Percentiles rank a stretch among this genome's conserved stretches.
phyloP scores from a whole-genome alignment of 1,284 basidiomycete species.

The Takashimella koratensis region DNA sequence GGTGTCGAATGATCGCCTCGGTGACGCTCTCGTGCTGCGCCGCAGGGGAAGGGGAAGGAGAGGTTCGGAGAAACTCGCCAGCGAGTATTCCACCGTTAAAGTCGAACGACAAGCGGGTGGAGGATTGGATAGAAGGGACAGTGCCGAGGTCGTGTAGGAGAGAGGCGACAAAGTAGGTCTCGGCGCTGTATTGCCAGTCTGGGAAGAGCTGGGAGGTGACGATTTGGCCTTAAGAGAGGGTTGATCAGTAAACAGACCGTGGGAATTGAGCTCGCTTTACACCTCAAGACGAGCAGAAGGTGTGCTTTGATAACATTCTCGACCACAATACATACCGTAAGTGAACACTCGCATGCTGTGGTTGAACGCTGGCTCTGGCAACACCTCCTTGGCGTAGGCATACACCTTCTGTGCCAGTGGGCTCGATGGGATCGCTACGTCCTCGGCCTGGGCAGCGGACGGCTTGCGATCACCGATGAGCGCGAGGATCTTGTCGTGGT shows the following conservation, averaged over 20 bases:
- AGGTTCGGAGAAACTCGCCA: constrained; percentile 21
- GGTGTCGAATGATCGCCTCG: constrained; percentile 60
- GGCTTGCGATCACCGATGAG: background rate
- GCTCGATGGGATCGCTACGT: constrained; percentile 9
- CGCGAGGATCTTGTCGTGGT: background rate
- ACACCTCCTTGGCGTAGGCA: constrained; percentile 30
- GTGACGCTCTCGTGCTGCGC: constrained; percentile 59
- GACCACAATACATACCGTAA: constrained; percentile 12
- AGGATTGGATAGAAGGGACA: constrained; percentile 54
- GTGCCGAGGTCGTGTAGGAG: constrained; percentile 60
- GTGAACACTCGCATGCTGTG: constrained; percentile 56
- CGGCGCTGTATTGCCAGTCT: constrained; percentile 46
- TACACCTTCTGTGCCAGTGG: constrained; percentile 11
- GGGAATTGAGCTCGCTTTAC: too few species aligned
- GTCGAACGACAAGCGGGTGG: constrained; percentile 60
- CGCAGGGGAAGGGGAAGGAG: constrained; percentile 5
- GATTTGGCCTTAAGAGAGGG: constrained; percentile 2
- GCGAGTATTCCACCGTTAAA: constrained; percentile 43
- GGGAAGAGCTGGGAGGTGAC: constrained; percentile 17
- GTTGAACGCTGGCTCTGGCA: constrained; percentile 55
- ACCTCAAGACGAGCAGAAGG: background rate
- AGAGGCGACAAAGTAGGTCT: constrained; percentile 58
- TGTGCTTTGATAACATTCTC: background rate
- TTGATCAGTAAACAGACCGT: background rate
- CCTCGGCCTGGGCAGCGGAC: background rate